Conservation (phyloP, 2,329 filamentous ascomycete genomes). For the Xylariomycetidae sp. region DNA sequence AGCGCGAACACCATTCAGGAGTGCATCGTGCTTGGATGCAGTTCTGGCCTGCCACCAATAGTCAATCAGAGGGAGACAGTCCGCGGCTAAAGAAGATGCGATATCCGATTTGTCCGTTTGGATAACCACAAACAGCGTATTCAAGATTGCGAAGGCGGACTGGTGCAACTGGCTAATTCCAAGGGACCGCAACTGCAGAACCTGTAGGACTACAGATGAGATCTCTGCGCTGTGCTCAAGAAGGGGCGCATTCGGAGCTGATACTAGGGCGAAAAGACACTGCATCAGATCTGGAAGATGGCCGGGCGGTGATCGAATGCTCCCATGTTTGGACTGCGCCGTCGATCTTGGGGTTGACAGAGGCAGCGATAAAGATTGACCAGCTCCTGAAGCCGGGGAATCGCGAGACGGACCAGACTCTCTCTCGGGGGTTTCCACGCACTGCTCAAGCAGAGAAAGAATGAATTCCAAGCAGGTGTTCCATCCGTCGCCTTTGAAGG, state of each 20-base stretch:
- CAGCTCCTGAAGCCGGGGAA: slow-evolving; percentile 42
- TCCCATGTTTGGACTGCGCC: slow-evolving; percentile 16
- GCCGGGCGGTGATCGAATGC: slow-evolving; percentile 26
- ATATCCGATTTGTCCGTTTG: slow-evolving; percentile 65
- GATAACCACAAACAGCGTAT: slow-evolving; percentile 61
- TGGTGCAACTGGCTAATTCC: slow-evolving; percentile 63
- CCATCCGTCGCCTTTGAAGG: slow-evolving; percentile 58
- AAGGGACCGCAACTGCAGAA: slow-evolving; percentile 55
- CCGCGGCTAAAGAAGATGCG: slow-evolving; percentile 53
- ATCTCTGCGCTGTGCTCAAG: slow-evolving; percentile 51
- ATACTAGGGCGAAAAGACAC: slow-evolving; percentile 61
- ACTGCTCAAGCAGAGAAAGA: slow-evolving; percentile 53
- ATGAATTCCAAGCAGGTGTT: slow-evolving; percentile 66
- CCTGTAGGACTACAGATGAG: slow-evolving; percentile 50
- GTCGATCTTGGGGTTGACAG: slow-evolving; percentile 27
- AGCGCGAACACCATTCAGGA: slow-evolving; percentile 62
- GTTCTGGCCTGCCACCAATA: slow-evolving; percentile 75
- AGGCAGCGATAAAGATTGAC: slow-evolving; percentile 21
- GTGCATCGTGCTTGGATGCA: slow-evolving; percentile 51
- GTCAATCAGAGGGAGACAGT: slow-evolving; percentile 66
- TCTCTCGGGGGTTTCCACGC: slow-evolving; percentile 38
- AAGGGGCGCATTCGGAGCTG: slow-evolving; percentile 64
- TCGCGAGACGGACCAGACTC: slow-evolving; percentile 33
- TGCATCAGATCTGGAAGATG: slow-evolving; percentile 54
- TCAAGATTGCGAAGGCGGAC: slow-evolving; percentile 70